These are phyloP conservation scores for Chamaecyparis obtusa DNA, from an alignment of 75 land plant genomes.

Conservation along the genomic window DNA sequence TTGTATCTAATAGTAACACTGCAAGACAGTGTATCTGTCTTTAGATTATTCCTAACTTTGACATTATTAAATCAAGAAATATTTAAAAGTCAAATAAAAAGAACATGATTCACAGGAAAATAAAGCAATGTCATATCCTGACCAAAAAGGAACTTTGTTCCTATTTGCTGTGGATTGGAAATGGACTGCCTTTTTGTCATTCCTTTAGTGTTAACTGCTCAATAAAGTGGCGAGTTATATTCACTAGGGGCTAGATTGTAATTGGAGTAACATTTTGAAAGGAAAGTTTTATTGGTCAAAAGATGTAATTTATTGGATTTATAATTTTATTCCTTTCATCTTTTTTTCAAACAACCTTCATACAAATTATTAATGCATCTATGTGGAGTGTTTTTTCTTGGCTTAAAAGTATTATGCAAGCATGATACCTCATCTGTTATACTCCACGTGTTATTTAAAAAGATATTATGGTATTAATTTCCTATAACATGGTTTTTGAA, in stretches of 20 bases:
- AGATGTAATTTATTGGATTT: background rate
- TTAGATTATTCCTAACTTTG: background rate
- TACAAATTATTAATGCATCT: background rate
- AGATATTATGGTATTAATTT: background rate
- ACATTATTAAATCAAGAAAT: background rate
- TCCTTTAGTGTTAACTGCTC: background rate
- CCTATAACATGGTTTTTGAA: background rate
- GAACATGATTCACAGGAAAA: background rate
- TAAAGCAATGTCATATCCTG: background rate
- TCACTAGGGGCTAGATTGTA: background rate
- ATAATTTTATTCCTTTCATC: background rate
- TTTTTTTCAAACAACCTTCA: background rate
- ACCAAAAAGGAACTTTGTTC: background rate
- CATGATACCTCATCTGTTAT: background rate
- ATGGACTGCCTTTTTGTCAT: background rate
- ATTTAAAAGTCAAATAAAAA: background rate
- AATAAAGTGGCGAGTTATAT: background rate
- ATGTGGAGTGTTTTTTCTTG: background rate
- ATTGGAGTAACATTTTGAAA: background rate
- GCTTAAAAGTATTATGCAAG: background rate
- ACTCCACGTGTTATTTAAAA: background rate
- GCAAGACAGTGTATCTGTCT: background rate
- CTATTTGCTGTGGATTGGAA: background rate
- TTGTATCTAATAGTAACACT: background rate
- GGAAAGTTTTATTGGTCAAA: background rate